Base-by-base conservation (phyloP, 2,329 filamentous ascomycete genomes). In the Neocucurbitaria cava region DNA sequence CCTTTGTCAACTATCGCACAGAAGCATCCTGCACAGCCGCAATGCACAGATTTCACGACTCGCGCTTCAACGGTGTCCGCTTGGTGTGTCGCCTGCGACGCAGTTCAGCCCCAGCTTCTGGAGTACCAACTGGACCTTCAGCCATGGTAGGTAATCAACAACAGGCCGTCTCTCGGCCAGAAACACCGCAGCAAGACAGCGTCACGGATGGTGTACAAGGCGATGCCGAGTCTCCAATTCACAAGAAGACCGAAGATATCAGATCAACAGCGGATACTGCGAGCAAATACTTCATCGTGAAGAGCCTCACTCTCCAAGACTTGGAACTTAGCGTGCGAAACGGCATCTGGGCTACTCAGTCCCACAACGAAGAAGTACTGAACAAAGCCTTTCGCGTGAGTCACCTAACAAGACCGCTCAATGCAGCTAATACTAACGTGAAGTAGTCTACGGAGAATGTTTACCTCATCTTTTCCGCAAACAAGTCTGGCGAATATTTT, bases 401-500 rank as follows among this genome's bases (percentile, higher is more conserved):
- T 61, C 7, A 3, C 9, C 21, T n/a, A n/a, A 15, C 13, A 15
- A 2, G 17, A 10, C 13, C 13, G 31, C 17, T 35, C 15, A n/a
- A 4, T 7, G 20, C 15, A 17, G 31, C 28, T 13, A 6, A 30
- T 15, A 41, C 65, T 72, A 52, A 75, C 58, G 36, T 47, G 8
- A 36, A 7, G 28, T 54, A 96, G 92, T 80, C 82, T 9, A 86
- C 88, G 13, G 91, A 96, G 48, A 91, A 89, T 67, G 93, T 98
- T 1, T 97, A 93, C 69, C 81, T 98, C 26, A 86, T 98, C 13
- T 98, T 98, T 74, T 98, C 94, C 1, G 94, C 94, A 11, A 98
- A 98, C 76, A 97, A 97, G 70, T 97, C 94, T 0, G 94, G 94
- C 11, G 94, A 97, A 75, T 98, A 97, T 71, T 97, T 95, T 77